A percentile compares a stretch with the other conserved stretches of the same genome.
Evolutionary conservation across 768 basidiomycete genomes (phyloP).

Genomic region (Trametes cingulata): DNA sequence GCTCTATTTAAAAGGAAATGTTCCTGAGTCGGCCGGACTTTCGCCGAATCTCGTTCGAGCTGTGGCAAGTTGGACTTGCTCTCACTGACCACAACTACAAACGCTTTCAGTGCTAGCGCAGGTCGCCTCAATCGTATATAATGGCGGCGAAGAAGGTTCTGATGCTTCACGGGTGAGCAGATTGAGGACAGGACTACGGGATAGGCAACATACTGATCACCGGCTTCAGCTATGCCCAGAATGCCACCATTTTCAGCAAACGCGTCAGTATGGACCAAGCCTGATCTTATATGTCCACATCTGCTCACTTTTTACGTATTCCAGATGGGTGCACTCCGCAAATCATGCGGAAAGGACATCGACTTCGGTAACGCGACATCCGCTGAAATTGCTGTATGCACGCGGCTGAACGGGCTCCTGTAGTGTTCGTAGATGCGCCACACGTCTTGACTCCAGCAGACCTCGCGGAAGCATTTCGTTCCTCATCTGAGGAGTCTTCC

Average conservation of each 20-base stretch:
- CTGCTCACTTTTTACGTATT: neutral
- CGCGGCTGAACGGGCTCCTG: too few relatives aligned
- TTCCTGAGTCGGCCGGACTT: too few relatives aligned
- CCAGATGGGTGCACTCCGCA: conserved; percentile 73
- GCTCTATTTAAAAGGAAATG: neutral
- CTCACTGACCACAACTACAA: neutral
- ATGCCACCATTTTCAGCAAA: conserved; percentile 68
- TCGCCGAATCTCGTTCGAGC: too few relatives aligned
- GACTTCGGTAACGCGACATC: conserved; percentile 54
- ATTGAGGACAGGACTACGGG: neutral
- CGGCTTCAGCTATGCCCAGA: conserved; percentile 64
- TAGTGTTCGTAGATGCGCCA: conserved; percentile 78
- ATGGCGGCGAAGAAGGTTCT: conserved; percentile 34
- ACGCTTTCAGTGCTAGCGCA: neutral
- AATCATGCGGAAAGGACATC: conserved; percentile 61
- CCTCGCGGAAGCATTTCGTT: conserved; percentile 37
- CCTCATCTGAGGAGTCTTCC: conserved; percentile 27
- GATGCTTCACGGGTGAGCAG: conserved; percentile 47
- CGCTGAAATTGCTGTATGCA: neutral
- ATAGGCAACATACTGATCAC: neutral
- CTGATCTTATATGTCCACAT: too few relatives aligned
- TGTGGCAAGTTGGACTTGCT: too few relatives aligned
- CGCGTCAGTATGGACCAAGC: conserved; percentile 44
- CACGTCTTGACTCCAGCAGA: conserved; percentile 68
- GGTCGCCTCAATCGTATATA: neutral